phyloP scores from a whole-genome alignment of 2,329 filamentous ascomycete genomes.

The Arthroderma sp. region DNA sequence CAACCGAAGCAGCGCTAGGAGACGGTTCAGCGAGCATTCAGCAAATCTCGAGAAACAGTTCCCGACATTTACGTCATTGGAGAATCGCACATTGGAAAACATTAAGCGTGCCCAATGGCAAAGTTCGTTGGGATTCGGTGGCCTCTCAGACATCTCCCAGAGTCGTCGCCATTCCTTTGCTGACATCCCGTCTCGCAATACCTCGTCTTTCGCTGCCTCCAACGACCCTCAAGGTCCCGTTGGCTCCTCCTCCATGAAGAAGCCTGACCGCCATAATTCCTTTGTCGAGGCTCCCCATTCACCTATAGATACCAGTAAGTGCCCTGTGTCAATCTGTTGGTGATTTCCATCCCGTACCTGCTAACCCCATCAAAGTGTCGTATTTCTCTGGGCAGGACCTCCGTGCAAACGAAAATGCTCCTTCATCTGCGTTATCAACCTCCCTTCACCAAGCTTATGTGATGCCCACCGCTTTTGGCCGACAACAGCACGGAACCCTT shows the following conservation, averaged over 20 bases:
- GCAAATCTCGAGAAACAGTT: conserved; percentile 30
- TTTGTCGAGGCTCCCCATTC: not conserved
- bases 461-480: conserved; percentile 25
- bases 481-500: conserved; percentile 22
- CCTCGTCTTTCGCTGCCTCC: conserved; percentile 27
- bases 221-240: conserved; percentile 15
- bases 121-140: conserved; percentile 36
- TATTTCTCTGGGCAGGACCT: conserved; percentile 31
- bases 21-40: conserved; percentile 34
- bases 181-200: conserved; percentile 36
- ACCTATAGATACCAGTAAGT: not conserved
- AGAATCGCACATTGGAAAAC: conserved; percentile 33
- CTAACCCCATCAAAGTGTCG: conserved; percentile 21
- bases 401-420: conserved; percentile 19
- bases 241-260: not conserved
- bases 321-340: too few species aligned
- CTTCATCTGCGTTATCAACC: conserved; percentile 21
- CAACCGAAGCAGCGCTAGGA: conserved; percentile 23
- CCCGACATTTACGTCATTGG: conserved; percentile 23
- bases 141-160: conserved; percentile 33
- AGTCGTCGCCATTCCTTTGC: conserved; percentile 40
- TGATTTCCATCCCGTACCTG: too few species aligned
- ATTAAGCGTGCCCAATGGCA: conserved; percentile 38
- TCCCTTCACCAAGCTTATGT: conserved; percentile 29
- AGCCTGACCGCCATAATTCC: not conserved